Evolutionary conservation across 352 stramenopile genomes (phyloP), one percentile per base, ranked within the genome.

Genomic region (Pilasporangium apinafurcum): DNA sequence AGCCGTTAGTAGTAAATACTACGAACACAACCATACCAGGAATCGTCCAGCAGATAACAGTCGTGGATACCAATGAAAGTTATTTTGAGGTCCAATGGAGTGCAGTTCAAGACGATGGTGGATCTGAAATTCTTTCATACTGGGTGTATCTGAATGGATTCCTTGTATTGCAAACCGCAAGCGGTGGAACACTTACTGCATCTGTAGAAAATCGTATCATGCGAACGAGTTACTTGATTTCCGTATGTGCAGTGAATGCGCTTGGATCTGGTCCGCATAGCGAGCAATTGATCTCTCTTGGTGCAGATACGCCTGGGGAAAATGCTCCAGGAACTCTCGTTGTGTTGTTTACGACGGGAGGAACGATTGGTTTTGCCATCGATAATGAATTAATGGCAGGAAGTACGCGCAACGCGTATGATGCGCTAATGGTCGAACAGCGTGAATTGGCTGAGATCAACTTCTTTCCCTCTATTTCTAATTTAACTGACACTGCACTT

Each of bases 21-120:
- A 57, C 49, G 1, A 17, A 32, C 8, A 18, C 44, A 17, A 82
- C 73, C 21, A 21, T 57, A 2, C 73, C 73, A 2, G 65, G 73
- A 5, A 35, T 25, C n/a, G 56, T 78, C 5, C 33, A 48, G 7
- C 42, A 51, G 8, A 34, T 78, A 13, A 46, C n/a, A 13, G 30
- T 78, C 0, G 38, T 72, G 7, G 65, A 74, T 17, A 38, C 18
- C 9, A 51, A 32, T 13, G 55, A 33, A 8, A 36, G 55, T 6
- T 56, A 55, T 14, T 3, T 80, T 10, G 69, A 82, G 37, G 35
- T 83, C 17, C 65, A 80, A 16, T 83, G 73, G 73, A 56, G 41
- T 16, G 36, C 49, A 5, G 48, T 62, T 4, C 31, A 64, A 14
- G 73, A 86, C 28, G 40, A 69, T 16, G 73, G 73, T 37, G 73